Evolutionary conservation across 345 rosid genomes (phyloP), one percentile per base, ranked within the genome.

Genomic region (Firmiana major): DNA sequence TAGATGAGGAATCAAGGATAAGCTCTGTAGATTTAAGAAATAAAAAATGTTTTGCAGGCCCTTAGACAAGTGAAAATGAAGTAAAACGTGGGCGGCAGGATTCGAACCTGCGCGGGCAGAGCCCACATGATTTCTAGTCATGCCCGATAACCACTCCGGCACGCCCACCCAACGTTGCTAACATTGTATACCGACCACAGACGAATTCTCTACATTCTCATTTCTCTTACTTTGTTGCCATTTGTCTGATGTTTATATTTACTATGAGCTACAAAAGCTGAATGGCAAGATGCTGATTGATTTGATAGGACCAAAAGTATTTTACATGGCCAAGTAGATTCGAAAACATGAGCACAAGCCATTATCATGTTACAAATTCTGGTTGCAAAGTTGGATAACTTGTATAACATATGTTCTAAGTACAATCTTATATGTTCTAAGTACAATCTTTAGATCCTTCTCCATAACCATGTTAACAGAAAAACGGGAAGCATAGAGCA

Each of bases 121-220:
- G 94, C 92, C 93, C 96, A 92, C 92, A 53, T 19, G 22, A 53
- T 53, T 53, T 53, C 93, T 91, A 91, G 96, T 90, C 93, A 91
- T 89, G 96, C 93, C 92, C 92, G 92, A 89, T 91, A 90, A 91
- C 93, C 96, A 88, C 93, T 91, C 92, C 91, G 96, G 92, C 93
- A 89, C 93, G 91, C 81, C 89, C 95, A 91, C 89, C 0, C 1
- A 1, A 13, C 2, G 53, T 13, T 13, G 13, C 3, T 45, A 4
- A 9, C 49, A 45, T 31, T 31, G 34, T 31, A n/a, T 31, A 31
- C 34, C 34, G n/a, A n/a, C n/a, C n/a, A n/a, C n/a, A n/a, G n/a
- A n/a, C n/a, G n/a, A n/a, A n/a, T n/a, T n/a, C n/a, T n/a, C n/a
- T n/a, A n/a, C n/a, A n/a, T n/a, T n/a, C n/a, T n/a, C n/a, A n/a